Evolutionary conservation across 768 basidiomycete species (phyloP), one percentile per base, ranked within the genome.

Genomic region (Phylloporus scabripes): DNA sequence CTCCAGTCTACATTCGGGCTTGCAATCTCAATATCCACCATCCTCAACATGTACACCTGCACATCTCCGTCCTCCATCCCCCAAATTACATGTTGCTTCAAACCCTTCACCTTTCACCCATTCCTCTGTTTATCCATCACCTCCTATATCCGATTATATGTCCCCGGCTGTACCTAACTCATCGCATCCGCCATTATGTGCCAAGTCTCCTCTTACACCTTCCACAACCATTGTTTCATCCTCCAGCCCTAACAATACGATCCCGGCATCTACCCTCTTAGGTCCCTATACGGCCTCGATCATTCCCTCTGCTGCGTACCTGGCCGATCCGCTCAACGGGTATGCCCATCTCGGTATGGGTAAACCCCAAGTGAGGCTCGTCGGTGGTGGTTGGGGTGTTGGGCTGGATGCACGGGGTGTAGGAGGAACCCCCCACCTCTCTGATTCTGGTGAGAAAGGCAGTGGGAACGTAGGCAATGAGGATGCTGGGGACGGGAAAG

Each of bases 261-360:
- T 92, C 32, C 69, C 79, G 0, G 70, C 77, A 0, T 70, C 77
- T 7, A 63, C 72, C 2, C 74, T 85, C 48, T 76, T 95, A 36
- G 74, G 84, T 0, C 82, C 85, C 0, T 85, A 77, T 52, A 74
- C 73, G 0, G 79, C 83, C 18, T 72, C 80, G 20, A 77, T 94
- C 45, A 75, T 80, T 14, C 82, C 86, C 3, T 80, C 81, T 17
- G 70, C 82, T 0, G 61, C 73, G 1, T 96, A 96, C 66, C 75
- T 91, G 24, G 63, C 73, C 4, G 87, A 93, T 58, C 86, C 90
- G 0, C 76, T 90, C 54, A 95, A 93, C 60, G 85, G 84, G n/a
- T 96, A 95, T 59, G 80, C 83, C 0, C 81, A 83, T 52, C 73
- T 83, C 15, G 92, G 92, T 9, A 78, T 86, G 69, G 87, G 90